These are phyloP conservation scores for Phytophthora multivora DNA, from an alignment of 352 stramenopile species.

Conservation along the genomic window DNA sequence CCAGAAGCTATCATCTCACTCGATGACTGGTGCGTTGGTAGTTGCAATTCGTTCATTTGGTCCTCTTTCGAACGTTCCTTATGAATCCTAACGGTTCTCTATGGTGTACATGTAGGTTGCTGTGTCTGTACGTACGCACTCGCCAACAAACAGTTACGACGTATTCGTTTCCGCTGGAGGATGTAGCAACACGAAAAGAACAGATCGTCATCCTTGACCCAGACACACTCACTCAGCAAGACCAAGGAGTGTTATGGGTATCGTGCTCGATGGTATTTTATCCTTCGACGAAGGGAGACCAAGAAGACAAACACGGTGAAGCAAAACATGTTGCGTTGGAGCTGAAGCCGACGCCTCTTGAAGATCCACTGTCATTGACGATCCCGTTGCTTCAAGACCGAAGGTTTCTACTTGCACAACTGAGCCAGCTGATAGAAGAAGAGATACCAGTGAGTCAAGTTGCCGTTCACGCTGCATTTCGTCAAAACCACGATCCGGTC, in stretches of 20 bases:
- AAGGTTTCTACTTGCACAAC: constrained; percentile 39
- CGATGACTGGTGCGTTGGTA: constrained; percentile 30
- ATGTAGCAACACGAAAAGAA: constrained; percentile 13
- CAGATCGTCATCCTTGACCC: constrained; percentile 37
- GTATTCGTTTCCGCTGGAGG: constrained; percentile 42
- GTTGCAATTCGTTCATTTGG: not conserved
- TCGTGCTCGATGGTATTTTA: constrained; percentile 54
- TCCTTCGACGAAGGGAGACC: constrained; percentile 2
- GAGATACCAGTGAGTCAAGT: constrained; percentile 38
- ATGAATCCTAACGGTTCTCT: constrained; percentile 1
- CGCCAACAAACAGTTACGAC: constrained; percentile 29
- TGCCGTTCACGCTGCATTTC: constrained; percentile 42
- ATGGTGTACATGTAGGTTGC: constrained; percentile 23
- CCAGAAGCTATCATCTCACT: constrained; percentile 22
- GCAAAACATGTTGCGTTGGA: not conserved
- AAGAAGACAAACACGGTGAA: constrained; percentile 1
- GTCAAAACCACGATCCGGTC: constrained; percentile 39
- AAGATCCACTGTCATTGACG: constrained; percentile 32
- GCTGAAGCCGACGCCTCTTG: not conserved
- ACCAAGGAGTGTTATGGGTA: constrained; percentile 33
- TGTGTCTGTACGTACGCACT: constrained; percentile 44
- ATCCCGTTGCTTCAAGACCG: constrained; percentile 41
- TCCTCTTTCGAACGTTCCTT: not conserved
- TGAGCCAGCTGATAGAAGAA: constrained; percentile 39
- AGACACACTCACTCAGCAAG: constrained; percentile 29